A percentile compares a stretch with the other conserved stretches of the same genome.
Conservation (phyloP, 2,329 filamentous ascomycete species). For the Fusarium sp. region DNA sequence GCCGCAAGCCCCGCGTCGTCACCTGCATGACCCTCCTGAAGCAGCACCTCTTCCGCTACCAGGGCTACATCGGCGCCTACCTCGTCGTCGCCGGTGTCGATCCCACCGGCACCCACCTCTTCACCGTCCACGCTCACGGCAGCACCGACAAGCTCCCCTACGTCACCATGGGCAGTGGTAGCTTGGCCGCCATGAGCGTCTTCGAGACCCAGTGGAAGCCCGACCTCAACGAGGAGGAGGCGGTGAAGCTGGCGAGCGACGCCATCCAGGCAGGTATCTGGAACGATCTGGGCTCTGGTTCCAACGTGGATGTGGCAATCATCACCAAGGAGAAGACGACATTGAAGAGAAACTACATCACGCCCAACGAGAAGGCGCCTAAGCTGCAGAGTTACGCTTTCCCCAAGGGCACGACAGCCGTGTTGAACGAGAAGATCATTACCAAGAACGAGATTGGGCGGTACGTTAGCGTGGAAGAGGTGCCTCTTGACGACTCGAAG, state of each 20-base stretch:
- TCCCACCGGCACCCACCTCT: conserved; percentile 92
- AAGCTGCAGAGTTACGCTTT: conserved; percentile 97
- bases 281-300: conserved; percentile 96
- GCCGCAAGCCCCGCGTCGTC: conserved; percentile 94
- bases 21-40: conserved; percentile 99
- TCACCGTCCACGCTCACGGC: conserved; percentile 98
- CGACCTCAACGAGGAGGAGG: conserved; percentile 76
- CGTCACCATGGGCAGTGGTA: conserved; percentile 98
- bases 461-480: conserved; percentile 89
- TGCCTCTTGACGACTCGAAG: conserved; percentile 72
- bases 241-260: conserved; percentile 81
- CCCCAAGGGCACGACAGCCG: conserved; percentile 88
- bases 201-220: conserved; percentile 97
- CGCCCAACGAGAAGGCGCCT: conserved; percentile 85
- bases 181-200: conserved; percentile 94
- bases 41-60: conserved; percentile 98
- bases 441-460: conserved; percentile 92
- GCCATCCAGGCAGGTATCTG: conserved; percentile 97
- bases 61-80: conserved; percentile 97
- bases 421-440: conserved; percentile 95
- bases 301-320: conserved; percentile 95
- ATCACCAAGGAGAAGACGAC: conserved; percentile 97
- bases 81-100: conserved; percentile 97
- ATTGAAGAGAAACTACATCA: conserved; percentile 89
- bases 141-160: conserved; percentile 99